Evolutionary conservation across 495 filamentous ascomycete genomes (phyloP), one percentile per base, ranked within the genome.

Genomic region (Penicillium goetzii): DNA sequence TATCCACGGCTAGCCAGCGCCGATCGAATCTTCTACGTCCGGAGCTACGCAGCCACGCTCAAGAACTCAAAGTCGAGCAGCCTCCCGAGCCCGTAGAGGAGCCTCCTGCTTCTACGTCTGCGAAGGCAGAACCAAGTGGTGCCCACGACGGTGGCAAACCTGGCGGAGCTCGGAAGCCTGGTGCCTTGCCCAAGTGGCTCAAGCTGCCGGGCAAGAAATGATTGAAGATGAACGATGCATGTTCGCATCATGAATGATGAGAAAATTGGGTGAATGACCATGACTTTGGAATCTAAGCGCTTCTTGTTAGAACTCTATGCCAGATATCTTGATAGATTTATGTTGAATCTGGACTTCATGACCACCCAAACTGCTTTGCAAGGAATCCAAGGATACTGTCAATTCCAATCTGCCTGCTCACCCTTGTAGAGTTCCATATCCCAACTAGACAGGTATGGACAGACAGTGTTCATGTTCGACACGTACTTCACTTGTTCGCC

Each of bases 171-270:
- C 65, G 76, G 25, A 78, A 84, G 73, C 66, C 70, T 65, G 76
- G 79, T 17, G 71, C 68, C 45, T 74, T 91, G 60, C 85, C 89
- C 3, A 92, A 90, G 74, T 91, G 89, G 85, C 74, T 92, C 26
- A 91, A 91, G 68, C 70, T 88, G 56, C 83, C 83, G 6, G 85
- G 80, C 50, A 86, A 86, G 78, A 85, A 85, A 75, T 84, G 63
- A 70, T 45, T 17, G 1, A 47, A 34, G 40, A 54, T 25, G 0
- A 55, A 41, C 6, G 30, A 55, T 40, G 19, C 19, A 55, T 34
- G 53, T 41, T 55, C 28, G 45, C 43, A 40, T 45, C 53, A 58
- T 58, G 54, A 67, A 26, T 57, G 64, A 67, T 55, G 52, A 34
- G 7, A 32, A n/a, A 30, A 1, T 4, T 57, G 15, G 19, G 8